Percentiles rank a stretch among this genome's conserved stretches.
Evolutionary conservation across 2,329 filamentous ascomycete species (phyloP).

Genomic region (Fusarium protoensiforme): DNA sequence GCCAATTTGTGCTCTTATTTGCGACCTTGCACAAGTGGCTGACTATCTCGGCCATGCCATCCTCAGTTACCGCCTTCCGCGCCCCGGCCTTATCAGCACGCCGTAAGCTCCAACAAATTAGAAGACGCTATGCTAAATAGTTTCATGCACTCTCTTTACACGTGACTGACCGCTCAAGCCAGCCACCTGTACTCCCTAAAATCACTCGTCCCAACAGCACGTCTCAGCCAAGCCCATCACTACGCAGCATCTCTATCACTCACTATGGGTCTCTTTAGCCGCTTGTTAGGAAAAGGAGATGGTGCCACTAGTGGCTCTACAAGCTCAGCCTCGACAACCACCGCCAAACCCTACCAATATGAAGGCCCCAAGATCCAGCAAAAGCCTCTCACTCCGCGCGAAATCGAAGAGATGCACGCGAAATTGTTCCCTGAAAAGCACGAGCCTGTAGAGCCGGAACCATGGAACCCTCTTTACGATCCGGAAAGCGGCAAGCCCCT

Average conservation of each 20-base stretch:
- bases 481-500: background rate
- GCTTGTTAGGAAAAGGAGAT: background rate
- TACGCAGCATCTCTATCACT: no score
- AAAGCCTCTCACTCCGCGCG: constrained; percentile 1
- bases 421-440: background rate
- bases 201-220: background rate
- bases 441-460: background rate
- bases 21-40: background rate
- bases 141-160: background rate
- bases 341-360: background rate
- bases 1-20: background rate
- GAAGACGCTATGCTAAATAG: background rate
- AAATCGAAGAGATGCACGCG: constrained; percentile 8
- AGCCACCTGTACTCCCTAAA: background rate
- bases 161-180: background rate
- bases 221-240: background rate
- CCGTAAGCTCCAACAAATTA: background rate
- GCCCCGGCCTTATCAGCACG: background rate
- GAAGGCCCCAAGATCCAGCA: background rate
- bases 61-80: background rate
- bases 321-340: background rate
- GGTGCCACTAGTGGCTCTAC: background rate
- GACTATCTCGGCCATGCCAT: background rate
- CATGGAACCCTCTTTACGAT: background rate
- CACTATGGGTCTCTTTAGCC: background rate